A percentile compares a stretch with the other conserved stretches of the same genome.
phyloP scores from a whole-genome alignment of 345 rosid species.

The Erysimum cheiranthoides region DNA sequence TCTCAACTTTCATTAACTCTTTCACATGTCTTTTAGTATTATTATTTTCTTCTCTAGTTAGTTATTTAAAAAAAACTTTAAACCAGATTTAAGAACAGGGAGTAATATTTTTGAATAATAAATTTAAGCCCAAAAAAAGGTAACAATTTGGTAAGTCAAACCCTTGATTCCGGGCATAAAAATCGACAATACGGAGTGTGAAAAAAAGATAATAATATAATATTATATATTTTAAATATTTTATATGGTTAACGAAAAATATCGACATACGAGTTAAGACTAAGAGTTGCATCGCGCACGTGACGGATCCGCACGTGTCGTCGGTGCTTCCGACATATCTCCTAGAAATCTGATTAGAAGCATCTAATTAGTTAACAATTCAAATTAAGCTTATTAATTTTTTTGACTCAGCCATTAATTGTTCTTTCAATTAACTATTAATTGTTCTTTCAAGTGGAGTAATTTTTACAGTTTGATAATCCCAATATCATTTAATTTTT shows the following conservation, averaged over 20 bases:
- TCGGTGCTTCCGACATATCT: slow-evolving; percentile 41
- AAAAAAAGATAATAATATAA: neutral
- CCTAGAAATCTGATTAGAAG: slow-evolving; percentile 52
- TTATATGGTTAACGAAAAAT: neutral
- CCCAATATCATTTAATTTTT: slow-evolving; percentile 36
- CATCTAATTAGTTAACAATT: slow-evolving; percentile 53
- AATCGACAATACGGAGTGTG: slow-evolving; percentile 42
- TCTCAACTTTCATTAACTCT: slow-evolving; percentile 48
- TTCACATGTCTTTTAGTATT: slow-evolving; percentile 44
- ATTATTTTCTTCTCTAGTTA: neutral
- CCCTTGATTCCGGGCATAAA: slow-evolving; percentile 50
- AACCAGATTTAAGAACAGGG: neutral
- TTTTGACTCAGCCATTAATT: slow-evolving; percentile 36
- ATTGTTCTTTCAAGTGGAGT: slow-evolving; percentile 26
- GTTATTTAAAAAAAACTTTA: neutral
- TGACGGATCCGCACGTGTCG: slow-evolving; percentile 49
- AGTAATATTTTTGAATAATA: neutral
- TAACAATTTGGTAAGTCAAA: slow-evolving; percentile 48
- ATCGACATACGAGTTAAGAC: slow-evolving; percentile 40
- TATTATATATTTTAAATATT: neutral
- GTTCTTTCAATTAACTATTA: slow-evolving; percentile 35
- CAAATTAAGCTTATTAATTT: slow-evolving; percentile 24
- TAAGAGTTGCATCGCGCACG: slow-evolving; percentile 44
- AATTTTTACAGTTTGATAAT: slow-evolving; percentile 35
- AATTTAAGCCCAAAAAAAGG: slow-evolving; percentile 11